Evolutionary conservation across 345 rosid genomes (phyloP), one percentile per base, ranked within the genome.

Genomic region (Aquilaria yunnanensis): DNA sequence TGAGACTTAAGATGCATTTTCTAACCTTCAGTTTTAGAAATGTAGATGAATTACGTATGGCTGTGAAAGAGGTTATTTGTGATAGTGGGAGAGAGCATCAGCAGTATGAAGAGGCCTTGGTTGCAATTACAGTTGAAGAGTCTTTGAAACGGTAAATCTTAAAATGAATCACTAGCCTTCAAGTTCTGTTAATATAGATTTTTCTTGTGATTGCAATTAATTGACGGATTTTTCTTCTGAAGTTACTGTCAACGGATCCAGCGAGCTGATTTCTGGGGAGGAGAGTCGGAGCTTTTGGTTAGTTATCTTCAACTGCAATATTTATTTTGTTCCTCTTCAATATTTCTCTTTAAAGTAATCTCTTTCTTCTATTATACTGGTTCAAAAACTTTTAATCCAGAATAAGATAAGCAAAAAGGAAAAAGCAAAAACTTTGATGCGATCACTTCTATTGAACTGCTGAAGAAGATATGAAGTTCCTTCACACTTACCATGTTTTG

Each of bases 241-340:
- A 92, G 96, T 67, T 93, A 90, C 72, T 90, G 97, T 60, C 85
- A 87, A 58, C 78, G 92, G 60, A 84, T 93, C 70, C 77, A 59
- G 57, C 82, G 77, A 52, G 72, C 85, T 45, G 96, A 87, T 72
- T 89, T 89, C 64, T 93, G 96, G 97, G 98, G 98, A 58, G 98
- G 98, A 47, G 96, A 92, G 68, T 86, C 98, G 3, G 98, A 93
- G 80, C 75, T 89, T 41, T 81, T 93, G 83, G 97, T 93, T 64
- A 72, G 89, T 80, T 51, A 54, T 63, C 32, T 34, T 67, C 48
- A 58, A 10, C 56, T 62, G 67, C 41, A 5, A 52, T 47, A 33
- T 60, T 53, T 63, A 14, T 59, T 34, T 64, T 47, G 31, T 60
- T 53, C 61, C 14, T 59, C 23, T 64, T 37, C 46, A 50, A 34